Conservation (phyloP, 305 asterid species). For the Solanum hybrid region DNA sequence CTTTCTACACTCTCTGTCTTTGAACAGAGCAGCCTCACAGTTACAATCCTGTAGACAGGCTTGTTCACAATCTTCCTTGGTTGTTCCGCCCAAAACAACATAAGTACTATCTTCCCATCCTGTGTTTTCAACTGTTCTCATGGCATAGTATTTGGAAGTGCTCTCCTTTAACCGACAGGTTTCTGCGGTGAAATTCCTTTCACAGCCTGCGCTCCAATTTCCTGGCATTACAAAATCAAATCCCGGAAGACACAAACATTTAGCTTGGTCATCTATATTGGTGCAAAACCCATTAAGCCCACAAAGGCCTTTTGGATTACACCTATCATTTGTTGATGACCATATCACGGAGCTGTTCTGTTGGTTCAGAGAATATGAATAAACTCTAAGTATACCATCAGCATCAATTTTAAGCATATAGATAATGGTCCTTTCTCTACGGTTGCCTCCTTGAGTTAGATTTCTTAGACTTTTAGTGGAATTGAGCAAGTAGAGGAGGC, state of each 20-base stretch:
- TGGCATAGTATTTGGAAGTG: not conserved
- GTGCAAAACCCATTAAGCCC: constrained; percentile 35
- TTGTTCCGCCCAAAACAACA: not conserved
- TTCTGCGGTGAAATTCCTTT: not conserved
- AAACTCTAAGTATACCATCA: constrained; percentile 28
- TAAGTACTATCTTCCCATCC: constrained; percentile 23
- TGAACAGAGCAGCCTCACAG: constrained; percentile 31
- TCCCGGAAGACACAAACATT: constrained; percentile 28
- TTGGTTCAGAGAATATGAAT: constrained; percentile 12
- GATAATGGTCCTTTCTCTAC: not conserved
- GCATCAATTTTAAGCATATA: constrained; percentile 25
- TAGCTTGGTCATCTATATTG: not conserved
- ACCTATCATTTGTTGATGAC: constrained; percentile 11
- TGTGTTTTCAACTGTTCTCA: not conserved
- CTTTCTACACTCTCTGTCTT: constrained; percentile 17
- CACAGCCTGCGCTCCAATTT: constrained; percentile 24
- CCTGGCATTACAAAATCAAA: constrained; percentile 13
- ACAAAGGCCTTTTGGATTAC: constrained; percentile 33
- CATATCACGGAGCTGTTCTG: constrained; percentile 13
- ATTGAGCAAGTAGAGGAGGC: constrained; percentile 26
- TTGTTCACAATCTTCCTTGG: constrained; percentile 15
- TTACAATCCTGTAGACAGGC: constrained; percentile 38
- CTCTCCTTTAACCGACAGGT: constrained; percentile 11
- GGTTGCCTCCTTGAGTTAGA: constrained; percentile 16
- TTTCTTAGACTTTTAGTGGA: not conserved